These are phyloP conservation scores for Coemansia sp. DNA, from an alignment of 192 early-diverging fungal genomes.

Conservation along the genomic window DNA sequence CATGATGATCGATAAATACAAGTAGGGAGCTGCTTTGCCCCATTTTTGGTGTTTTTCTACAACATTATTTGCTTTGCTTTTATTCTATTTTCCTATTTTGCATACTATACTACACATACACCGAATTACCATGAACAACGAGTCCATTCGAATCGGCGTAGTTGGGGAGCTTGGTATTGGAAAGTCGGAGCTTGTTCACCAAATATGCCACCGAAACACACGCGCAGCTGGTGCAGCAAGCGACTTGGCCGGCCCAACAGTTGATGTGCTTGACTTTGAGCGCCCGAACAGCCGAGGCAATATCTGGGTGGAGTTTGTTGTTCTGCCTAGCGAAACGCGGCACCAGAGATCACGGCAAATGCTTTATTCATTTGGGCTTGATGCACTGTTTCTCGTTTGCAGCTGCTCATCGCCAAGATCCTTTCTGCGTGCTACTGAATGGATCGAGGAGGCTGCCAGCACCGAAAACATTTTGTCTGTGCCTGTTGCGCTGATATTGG, in stretches of 20 bases:
- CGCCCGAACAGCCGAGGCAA: slow-evolving; percentile 10
- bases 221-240: background rate
- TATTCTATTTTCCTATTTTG: background rate
- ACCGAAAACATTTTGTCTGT: slow-evolving; percentile 10
- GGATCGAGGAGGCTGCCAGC: slow-evolving; percentile 39
- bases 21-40: no score
- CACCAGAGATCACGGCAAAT: slow-evolving; percentile 46
- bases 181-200: slow-evolving; percentile 45
- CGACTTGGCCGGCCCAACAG: slow-evolving; percentile 20
- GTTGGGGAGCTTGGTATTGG: slow-evolving; percentile 37
- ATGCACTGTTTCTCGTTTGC: slow-evolving; percentile 47
- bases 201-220: slow-evolving; percentile 29
- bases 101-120: background rate
- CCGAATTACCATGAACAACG: slow-evolving; percentile 30
- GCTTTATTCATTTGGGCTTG: slow-evolving; percentile 38
- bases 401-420: slow-evolving; percentile 29
- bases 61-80: background rate
- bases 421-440: slow-evolving; percentile 37
- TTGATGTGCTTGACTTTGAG: slow-evolving; percentile 33
- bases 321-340: slow-evolving; percentile 44
- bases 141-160: slow-evolving; percentile 43
- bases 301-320: slow-evolving; percentile 44
- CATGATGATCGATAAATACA: background rate
- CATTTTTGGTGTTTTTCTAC: background rate
- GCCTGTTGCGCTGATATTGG: slow-evolving; percentile 38